Conservation (phyloP, 2,329 filamentous ascomycete species). For the Didymella segeticola region DNA sequence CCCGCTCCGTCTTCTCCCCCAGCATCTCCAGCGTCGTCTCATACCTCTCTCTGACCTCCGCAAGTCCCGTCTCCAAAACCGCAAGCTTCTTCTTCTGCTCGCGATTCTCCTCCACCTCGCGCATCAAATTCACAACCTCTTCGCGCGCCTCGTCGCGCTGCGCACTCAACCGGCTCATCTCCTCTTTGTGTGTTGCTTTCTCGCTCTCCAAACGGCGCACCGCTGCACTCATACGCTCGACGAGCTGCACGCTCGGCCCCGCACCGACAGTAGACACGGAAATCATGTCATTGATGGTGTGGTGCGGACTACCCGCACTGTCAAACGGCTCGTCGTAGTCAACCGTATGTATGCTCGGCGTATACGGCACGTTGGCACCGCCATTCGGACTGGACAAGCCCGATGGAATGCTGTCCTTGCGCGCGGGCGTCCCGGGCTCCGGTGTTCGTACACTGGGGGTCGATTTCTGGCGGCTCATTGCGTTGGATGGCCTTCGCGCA, state of each 20-base stretch:
- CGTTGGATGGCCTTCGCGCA: conserved; percentile 45
- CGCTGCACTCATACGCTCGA: conserved; percentile 93
- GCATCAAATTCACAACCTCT: conserved; percentile 90
- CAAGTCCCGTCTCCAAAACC: conserved; percentile 72
- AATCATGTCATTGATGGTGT: conserved; percentile 75
- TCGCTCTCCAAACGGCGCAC: conserved; percentile 91
- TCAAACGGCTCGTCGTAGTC: conserved; percentile 60
- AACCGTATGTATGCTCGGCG: conserved; percentile 56
- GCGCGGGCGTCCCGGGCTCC: conserved; percentile 41
- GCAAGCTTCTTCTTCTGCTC: conserved; percentile 65
- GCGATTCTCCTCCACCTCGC: conserved; percentile 77
- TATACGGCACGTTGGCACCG: conserved; percentile 43
- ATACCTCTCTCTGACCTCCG: conserved; percentile 76
- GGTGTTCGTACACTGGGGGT: conserved; percentile 44
- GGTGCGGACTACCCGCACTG: conserved; percentile 67
- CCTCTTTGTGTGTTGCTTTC: conserved; percentile 86
- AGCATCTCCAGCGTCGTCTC: conserved; percentile 92
- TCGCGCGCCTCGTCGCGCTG: conserved; percentile 91
- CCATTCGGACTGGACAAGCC: conserved; percentile 48
- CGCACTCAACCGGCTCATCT: conserved; percentile 77
- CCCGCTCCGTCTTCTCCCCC: conserved; percentile 94
- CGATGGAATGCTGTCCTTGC: conserved; percentile 46
- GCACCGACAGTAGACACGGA: conserved; percentile 89
- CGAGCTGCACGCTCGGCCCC: conserved; percentile 90
- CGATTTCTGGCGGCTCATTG: conserved; percentile 36